Base-by-base conservation (phyloP, 1,139 yeast genomes). In the Wickerhamomyces sp. region DNA sequence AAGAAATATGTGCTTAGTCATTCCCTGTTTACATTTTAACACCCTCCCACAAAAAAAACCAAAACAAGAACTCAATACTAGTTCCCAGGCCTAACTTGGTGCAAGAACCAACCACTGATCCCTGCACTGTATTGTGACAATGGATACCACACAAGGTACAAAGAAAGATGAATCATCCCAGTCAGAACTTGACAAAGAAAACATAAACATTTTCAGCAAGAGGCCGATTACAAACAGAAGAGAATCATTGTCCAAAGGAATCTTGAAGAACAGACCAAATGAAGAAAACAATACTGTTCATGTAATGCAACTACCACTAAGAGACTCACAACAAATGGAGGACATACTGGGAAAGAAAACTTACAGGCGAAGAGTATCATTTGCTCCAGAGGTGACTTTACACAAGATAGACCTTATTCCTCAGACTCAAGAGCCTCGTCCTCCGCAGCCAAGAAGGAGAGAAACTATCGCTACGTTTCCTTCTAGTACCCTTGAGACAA, bases 351-450 rank as follows among this genome's bases (percentile, higher is more conserved):
- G 50, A 10, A 44, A 51, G 38, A 44, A 52, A 13, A 49, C 42
- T 41, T 41, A 60, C 50, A 50, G 64, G 53, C 66, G 90, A 53
- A 63, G 90, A 34, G 90, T 84, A 0, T 81, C 88, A 1, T 84
- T 84, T 67, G 88, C 89, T 2, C 88, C 88, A 1, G 90, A 83
- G 56, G 90, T 83, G 0, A 83, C 89, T 0, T 65, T 84, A 34
- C 89, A 83, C 61, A 81, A 81, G 55, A 78, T 83, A 45, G 81
- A 77, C 50, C 64, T 75, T 47, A 67, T 76, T 7, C 75, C 78
- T 2, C 61, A 56, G 18, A 45, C 49, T 26, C 52, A 46, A 7
- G 53, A 54, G 11, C 54, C 58, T 6, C 53, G 56, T 15, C 59
- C 52, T 34, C 55, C 52, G 27, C 54, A 56, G 31, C 56, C 61